Evolutionary conservation across 345 rosid species (phyloP).

Genomic region (Hibiscus trionum): DNA sequence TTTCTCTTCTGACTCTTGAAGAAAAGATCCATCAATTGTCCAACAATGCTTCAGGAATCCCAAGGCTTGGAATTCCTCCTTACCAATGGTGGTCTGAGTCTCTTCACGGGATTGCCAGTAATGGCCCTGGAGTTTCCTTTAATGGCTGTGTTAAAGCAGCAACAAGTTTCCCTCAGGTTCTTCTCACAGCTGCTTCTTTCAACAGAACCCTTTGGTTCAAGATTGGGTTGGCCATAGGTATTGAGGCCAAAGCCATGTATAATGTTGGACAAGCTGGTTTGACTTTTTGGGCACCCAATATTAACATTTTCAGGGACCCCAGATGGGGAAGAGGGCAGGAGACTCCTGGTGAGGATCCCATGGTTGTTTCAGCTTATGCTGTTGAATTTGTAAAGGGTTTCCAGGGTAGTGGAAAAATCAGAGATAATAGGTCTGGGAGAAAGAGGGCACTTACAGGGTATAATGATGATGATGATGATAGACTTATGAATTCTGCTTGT

Average conservation of each 20-base stretch:
- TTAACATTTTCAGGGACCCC: conserved; percentile 83
- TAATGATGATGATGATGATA: conserved; percentile 14
- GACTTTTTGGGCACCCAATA: conserved; percentile 90
- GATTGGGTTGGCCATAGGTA: conserved; percentile 55
- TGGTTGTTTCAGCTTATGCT: conserved; percentile 60
- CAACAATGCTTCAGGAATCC: conserved; percentile 55
- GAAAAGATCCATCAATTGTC: conserved; percentile 72
- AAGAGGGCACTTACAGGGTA: conserved; percentile 25
- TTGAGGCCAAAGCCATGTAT: conserved; percentile 84
- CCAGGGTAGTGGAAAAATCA: conserved; percentile 32
- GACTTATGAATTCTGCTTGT: conserved; percentile 85
- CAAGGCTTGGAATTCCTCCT: conserved; percentile 74
- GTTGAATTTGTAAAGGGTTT: conserved; percentile 70
- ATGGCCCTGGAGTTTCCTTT: conserved; percentile 86
- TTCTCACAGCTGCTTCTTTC: conserved; percentile 60
- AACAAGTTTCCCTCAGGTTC: conserved; percentile 83
- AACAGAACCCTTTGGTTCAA: conserved; percentile 74
- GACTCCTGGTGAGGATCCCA: conserved; percentile 93
- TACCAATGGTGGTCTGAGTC: conserved; percentile 98
- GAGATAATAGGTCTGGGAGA: conserved; percentile 20
- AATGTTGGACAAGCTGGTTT: conserved; percentile 81
- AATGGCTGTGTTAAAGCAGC: conserved; percentile 55
- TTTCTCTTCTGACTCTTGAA: conserved; percentile 58
- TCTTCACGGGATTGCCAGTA: conserved; percentile 74
- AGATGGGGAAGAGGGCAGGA: conserved; percentile 99